Percentiles rank a stretch among this genome's conserved stretches.
Conservation (phyloP, 139 green algal genomes). For the Micromonas commoda region DNA sequence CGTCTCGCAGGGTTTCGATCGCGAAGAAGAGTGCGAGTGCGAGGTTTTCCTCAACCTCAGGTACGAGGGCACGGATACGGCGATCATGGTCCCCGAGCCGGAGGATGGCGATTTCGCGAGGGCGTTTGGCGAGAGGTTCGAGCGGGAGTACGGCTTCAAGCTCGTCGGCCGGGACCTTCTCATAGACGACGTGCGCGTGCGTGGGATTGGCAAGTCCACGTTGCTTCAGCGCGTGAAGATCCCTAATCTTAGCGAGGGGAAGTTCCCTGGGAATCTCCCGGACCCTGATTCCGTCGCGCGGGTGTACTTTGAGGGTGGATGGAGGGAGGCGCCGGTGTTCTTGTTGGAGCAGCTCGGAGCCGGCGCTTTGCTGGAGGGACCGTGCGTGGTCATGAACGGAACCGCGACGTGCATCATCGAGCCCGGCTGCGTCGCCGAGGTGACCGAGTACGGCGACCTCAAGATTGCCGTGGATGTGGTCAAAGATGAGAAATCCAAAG, state of each 20-base stretch:
- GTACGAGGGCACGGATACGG: constrained; percentile 87
- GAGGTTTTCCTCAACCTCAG: constrained; percentile 82
- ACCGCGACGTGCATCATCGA: constrained; percentile 90
- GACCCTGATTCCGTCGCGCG: neutral
- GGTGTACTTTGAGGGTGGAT: constrained; percentile 51
- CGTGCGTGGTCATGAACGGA: constrained; percentile 86
- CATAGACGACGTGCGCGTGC: constrained; percentile 84
- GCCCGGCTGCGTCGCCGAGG: constrained; percentile 63
- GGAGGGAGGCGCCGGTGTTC: constrained; percentile 69
- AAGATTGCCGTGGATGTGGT: constrained; percentile 53
- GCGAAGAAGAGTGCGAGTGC: neutral
- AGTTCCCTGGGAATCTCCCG: neutral
- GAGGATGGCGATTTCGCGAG: constrained; percentile 14
- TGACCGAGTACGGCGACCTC: constrained; percentile 71
- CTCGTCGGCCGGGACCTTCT: constrained; percentile 63
- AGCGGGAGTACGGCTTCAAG: constrained; percentile 78
- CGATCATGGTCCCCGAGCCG: constrained; percentile 69
- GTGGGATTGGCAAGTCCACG: constrained; percentile 48
- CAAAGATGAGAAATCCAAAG: neutral
- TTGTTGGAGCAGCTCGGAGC: constrained; percentile 52
- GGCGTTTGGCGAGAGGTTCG: constrained; percentile 34
- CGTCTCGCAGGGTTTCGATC: constrained; percentile 62
- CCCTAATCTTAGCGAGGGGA: neutral
- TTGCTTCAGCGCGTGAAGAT: constrained; percentile 26
- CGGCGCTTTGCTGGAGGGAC: constrained; percentile 56